phyloP scores from a whole-genome alignment of 2,329 filamentous ascomycete species.

The Fusarium euwallaceae region DNA sequence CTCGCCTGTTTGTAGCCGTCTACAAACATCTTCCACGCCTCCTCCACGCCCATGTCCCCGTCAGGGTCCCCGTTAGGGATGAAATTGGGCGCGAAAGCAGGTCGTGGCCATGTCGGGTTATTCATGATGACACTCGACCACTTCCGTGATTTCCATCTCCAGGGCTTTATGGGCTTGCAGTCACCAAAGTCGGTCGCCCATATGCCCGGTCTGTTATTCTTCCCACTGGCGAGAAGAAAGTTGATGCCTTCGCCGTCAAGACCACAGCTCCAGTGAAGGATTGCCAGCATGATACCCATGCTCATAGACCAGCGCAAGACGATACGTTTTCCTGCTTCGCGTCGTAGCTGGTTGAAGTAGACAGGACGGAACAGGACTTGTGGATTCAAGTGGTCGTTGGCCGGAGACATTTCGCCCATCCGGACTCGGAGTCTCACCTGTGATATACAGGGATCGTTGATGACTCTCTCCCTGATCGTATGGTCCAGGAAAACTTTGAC shows the following conservation, averaged over 20 bases:
- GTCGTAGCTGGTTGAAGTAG: conserved; percentile 40
- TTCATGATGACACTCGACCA: conserved; percentile 4
- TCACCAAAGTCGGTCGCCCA: conserved; percentile 44
- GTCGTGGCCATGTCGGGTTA: conserved; percentile 33
- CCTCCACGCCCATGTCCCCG: neutral
- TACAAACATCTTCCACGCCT: neutral
- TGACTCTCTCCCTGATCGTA: neutral
- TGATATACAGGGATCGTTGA: neutral
- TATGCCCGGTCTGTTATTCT: conserved; percentile 4
- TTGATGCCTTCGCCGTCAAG: conserved; percentile 42
- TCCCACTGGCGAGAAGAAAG: conserved; percentile 31
- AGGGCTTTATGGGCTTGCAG: conserved; percentile 19
- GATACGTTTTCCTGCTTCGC: neutral
- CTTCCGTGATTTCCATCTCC: neutral
- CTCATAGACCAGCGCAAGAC: conserved; percentile 8
- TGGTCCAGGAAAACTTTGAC: neutral
- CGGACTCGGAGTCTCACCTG: conserved; percentile 16
- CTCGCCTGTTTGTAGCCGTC: conserved; percentile 2
- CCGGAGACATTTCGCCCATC: conserved; percentile 19
- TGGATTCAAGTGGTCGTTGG: neutral
- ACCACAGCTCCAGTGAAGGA: conserved; percentile 43
- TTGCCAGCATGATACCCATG: conserved; percentile 42
- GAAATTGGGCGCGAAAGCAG: neutral
- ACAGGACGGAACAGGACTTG: conserved; percentile 25
- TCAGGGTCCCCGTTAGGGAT: neutral